Evolutionary conservation across 768 basidiomycete species (phyloP).

Genomic region (Suillus placidus): DNA sequence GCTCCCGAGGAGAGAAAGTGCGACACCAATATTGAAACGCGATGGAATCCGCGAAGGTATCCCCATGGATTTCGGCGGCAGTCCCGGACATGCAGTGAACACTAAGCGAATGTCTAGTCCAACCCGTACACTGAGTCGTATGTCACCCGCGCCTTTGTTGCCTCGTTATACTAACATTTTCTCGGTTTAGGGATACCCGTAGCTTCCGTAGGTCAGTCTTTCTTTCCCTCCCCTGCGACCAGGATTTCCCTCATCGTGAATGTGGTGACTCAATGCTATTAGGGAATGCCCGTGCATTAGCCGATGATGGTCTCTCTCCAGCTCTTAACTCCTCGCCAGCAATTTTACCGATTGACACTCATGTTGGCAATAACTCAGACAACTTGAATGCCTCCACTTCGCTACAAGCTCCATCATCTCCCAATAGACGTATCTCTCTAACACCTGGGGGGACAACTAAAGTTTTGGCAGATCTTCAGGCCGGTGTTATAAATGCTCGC

Average conservation of each 20-base stretch:
- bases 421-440: constrained; percentile 61
- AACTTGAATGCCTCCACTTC: constrained; percentile 39
- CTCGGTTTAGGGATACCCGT: constrained; percentile 68
- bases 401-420: constrained; percentile 47
- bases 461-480: constrained; percentile 85
- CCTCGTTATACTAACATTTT: constrained; percentile 15
- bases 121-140: constrained; percentile 79
- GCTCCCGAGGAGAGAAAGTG: constrained; percentile 60
- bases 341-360: constrained; percentile 38
- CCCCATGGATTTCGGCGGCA: constrained; percentile 55
- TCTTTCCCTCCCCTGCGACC: constrained; percentile 12
- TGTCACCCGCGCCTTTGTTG: constrained; percentile 36
- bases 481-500: constrained; percentile 76
- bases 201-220: constrained; percentile 69
- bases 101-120: constrained; percentile 68
- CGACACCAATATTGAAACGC: constrained; percentile 41
- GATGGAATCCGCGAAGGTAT: constrained; percentile 75
- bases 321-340: constrained; percentile 37
- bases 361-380: constrained; percentile 26
- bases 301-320: constrained; percentile 64
- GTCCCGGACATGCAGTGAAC: constrained; percentile 39
- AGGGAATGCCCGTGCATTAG: constrained; percentile 85
- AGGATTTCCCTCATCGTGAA: constrained; percentile 22
- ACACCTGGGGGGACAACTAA: constrained; percentile 84
- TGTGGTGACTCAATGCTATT: constrained; percentile 23